Evolutionary conservation across 768 basidiomycete genomes (phyloP), one percentile per base, ranked within the genome.

Genomic region (Gautieria morchelliformis): DNA sequence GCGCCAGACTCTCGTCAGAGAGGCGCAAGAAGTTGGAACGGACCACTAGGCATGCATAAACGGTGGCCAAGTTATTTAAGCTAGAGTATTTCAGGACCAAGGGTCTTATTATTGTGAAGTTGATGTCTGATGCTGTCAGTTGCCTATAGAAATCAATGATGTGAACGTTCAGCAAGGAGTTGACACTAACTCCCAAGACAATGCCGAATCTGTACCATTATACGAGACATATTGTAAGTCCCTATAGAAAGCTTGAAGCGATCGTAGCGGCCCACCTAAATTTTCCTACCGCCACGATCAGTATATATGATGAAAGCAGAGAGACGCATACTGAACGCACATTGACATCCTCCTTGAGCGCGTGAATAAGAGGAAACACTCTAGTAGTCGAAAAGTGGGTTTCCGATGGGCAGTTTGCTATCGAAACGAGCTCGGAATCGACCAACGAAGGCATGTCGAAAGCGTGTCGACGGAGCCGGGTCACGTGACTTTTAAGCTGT

Each of bases 351-450:
- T 73, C 79, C 66, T 83, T 86, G 45, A 92, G 65, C 59, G 80
- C 77, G 20, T 82, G 82, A 60, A 92, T 87, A 24, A 90, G 75
- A n/a, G 89, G 89, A 67, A 87, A 92, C 37, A 92, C 89, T 63
- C 80, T 20, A 20, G 59, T 60, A 5, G 32, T 22, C 40, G 52
- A 19, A 12, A 59, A 54, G 4, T 41, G 53, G 27, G 39, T 27
- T 30, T 53, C 44, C 8, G 58, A 54, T 15, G 44, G 58, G 35
- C 44, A 39, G 35, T 37, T 9, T 37, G 35, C 35, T 5, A 39
- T 52, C 4, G 35, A 14, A 14, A 8, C 9, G 27, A 33, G 11
- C 11, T 49, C 48, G 24, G 48, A 24, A 33, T 49, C 45, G 12
- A 10, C 22, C 22, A 33, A 30, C 10, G 48, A 22, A 33, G 48